Evolutionary conservation across 106 monocot species (phyloP).

Genomic region (Iris macrosiphon): DNA sequence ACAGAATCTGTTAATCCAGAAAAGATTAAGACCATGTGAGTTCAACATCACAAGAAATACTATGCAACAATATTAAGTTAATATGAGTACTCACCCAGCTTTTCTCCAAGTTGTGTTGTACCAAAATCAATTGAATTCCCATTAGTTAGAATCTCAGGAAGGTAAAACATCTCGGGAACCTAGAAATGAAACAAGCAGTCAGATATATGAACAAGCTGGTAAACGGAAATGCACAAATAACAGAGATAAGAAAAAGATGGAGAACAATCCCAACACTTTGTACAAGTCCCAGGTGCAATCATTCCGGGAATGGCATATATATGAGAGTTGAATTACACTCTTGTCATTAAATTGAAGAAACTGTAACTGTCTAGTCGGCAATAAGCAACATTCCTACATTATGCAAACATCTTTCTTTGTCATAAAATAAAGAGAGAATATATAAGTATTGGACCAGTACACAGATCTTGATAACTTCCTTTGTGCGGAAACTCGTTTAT

Average conservation of each 20-base stretch:
- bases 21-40: background rate
- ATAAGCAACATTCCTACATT: no score
- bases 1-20: conserved; percentile 65
- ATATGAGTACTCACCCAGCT: conserved; percentile 43
- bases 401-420: no score
- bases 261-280: background rate
- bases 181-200: conserved; percentile 11
- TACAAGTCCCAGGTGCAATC: no score
- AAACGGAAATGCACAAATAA: conserved; percentile 1
- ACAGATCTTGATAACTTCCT: no score
- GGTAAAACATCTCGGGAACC: conserved; percentile 98
- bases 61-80: background rate
- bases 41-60: background rate
- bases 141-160: conserved; percentile 83
- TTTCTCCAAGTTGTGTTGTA: conserved; percentile 90
- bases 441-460: no score
- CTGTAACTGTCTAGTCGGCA: no score
- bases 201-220: background rate
- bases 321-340: no score
- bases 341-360: no score
- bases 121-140: conserved; percentile 86
- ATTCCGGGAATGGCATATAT: no score
- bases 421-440: no score
- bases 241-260: background rate
- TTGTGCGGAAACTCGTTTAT: no score